Percentiles rank a stretch among this genome's conserved stretches.
These are phyloP conservation scores for Diaporthe destruens DNA, from an alignment of 2,329 filamentous ascomycete genomes.

Conservation along the genomic window DNA sequence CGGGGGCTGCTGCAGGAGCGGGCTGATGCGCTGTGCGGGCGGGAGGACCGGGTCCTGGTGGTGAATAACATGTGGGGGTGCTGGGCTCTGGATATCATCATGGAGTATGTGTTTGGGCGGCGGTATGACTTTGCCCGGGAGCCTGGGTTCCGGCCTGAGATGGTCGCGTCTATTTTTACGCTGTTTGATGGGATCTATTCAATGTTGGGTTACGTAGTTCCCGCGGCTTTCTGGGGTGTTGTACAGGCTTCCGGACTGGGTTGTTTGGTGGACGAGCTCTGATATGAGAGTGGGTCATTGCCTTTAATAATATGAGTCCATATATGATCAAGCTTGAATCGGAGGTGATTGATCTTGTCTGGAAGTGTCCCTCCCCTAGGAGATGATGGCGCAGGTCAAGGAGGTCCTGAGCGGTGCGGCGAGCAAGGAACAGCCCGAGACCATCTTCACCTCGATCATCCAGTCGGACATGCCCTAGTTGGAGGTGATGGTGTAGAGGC, in stretches of 20 bases:
- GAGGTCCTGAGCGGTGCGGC: background rate
- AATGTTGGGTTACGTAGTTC: slow-evolving; percentile 8
- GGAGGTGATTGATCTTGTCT: too few species aligned
- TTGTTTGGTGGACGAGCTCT: background rate
- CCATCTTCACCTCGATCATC: background rate
- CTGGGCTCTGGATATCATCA: slow-evolving; percentile 2
- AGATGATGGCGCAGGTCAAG: background rate
- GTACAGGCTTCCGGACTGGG: background rate
- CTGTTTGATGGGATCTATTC: background rate
- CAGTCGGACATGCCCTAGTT: slow-evolving; percentile 2
- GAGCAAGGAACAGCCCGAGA: background rate
- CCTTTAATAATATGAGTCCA: background rate
- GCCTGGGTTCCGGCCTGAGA: background rate
- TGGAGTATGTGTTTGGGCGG: background rate
- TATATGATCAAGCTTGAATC: too few species aligned
- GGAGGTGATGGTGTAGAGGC: background rate
- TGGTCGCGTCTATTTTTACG: background rate
- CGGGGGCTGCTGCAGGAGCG: slow-evolving; percentile 32
- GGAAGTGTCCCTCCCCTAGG: background rate
- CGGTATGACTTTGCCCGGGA: background rate
- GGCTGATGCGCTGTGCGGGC: slow-evolving; percentile 18
- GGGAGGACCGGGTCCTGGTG: slow-evolving; percentile 36
- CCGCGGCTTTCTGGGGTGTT: background rate
- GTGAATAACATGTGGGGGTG: slow-evolving; percentile 13
- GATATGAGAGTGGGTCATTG: background rate